Evolutionary conservation across 2,329 filamentous ascomycete species (phyloP).

Genomic region (Drechslerella stenobrocha): DNA sequence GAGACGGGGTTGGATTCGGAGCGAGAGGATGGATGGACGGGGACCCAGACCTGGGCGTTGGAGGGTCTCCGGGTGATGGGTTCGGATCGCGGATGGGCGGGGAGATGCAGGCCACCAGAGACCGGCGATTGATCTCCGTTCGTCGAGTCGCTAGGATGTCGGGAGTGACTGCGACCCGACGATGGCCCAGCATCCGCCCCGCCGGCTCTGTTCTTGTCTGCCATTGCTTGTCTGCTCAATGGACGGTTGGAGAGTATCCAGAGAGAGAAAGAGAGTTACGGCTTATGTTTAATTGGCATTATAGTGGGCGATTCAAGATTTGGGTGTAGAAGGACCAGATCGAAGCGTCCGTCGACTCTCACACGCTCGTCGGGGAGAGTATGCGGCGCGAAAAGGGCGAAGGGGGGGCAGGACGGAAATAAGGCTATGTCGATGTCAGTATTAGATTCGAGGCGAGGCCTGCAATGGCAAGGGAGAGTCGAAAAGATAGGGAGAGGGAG

Average conservation of each 20-base stretch:
- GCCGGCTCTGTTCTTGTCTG: constrained; percentile 24
- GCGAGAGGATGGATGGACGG: constrained; percentile 34
- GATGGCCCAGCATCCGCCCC: constrained; percentile 38
- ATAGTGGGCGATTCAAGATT: constrained; percentile 19
- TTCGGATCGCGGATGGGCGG: constrained; percentile 45
- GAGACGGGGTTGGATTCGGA: constrained; percentile 44
- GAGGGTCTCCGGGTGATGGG: constrained; percentile 45
- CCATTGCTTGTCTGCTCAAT: constrained; percentile 32
- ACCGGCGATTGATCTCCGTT: constrained; percentile 42
- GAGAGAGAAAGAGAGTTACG: too few relatives aligned
- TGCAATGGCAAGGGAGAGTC: neutral
- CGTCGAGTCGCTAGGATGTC: constrained; percentile 43
- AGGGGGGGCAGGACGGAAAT: neutral
- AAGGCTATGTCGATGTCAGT: constrained; percentile 24
- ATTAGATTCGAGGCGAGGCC: constrained; percentile 19
- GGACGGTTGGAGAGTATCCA: constrained; percentile 42
- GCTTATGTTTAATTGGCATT: constrained; percentile 49
- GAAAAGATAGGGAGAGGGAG: constrained; percentile 6
- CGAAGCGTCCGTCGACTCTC: constrained; percentile 12
- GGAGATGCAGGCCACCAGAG: constrained; percentile 26
- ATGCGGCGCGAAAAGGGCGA: constrained; percentile 1
- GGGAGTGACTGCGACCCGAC: constrained; percentile 46
- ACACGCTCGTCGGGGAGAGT: neutral
- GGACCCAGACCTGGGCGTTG: constrained; percentile 47
- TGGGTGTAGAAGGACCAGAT: constrained; percentile 2